Evolutionary conservation across 2,329 filamentous ascomycete species (phyloP).

Genomic region (Ophiosphaerella narmari): DNA sequence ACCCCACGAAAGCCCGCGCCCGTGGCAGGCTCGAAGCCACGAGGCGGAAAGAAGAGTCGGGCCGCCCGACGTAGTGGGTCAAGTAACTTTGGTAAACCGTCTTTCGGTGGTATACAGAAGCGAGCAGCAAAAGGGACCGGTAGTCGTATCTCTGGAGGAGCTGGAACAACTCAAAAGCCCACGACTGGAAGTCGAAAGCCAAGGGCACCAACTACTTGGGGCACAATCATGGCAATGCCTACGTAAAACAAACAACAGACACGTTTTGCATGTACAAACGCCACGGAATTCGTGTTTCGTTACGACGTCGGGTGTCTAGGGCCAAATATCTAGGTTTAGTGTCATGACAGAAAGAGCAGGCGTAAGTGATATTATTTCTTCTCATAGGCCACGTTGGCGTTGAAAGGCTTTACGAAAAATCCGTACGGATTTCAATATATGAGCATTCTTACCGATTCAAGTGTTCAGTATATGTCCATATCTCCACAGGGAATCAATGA

Average conservation of each 20-base stretch:
- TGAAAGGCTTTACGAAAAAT: too few species aligned
- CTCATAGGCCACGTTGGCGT: too few species aligned
- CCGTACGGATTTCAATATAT: too few species aligned
- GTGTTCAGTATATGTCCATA: too few species aligned
- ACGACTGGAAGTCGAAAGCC: slow-evolving; percentile 11
- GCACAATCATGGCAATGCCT: slow-evolving; percentile 35
- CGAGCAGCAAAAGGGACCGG: slow-evolving; percentile 14
- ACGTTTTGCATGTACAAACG: too few species aligned
- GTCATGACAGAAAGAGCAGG: too few species aligned
- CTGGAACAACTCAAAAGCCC: slow-evolving; percentile 10
- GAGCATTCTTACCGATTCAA: too few species aligned
- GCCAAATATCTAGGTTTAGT: too few species aligned
- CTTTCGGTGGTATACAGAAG: slow-evolving; percentile 25
- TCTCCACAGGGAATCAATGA: too few species aligned
- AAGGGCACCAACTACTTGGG: slow-evolving; percentile 7
- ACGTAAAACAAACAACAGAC: slow-evolving; percentile 15
- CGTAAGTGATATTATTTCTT: too few species aligned
- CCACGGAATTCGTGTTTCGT: too few species aligned
- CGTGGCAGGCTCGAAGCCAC: slow-evolving; percentile 19
- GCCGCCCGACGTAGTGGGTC: slow-evolving; percentile 21
- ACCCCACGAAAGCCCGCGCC: slow-evolving; percentile 7
- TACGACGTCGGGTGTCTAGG: too few species aligned
- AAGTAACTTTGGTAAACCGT: slow-evolving; percentile 17
- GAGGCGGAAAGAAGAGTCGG: slow-evolving; percentile 23
- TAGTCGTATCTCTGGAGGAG: slow-evolving; percentile 16